phyloP scores from a whole-genome alignment of 2,329 filamentous ascomycete species.

The Thelonectria discophora region DNA sequence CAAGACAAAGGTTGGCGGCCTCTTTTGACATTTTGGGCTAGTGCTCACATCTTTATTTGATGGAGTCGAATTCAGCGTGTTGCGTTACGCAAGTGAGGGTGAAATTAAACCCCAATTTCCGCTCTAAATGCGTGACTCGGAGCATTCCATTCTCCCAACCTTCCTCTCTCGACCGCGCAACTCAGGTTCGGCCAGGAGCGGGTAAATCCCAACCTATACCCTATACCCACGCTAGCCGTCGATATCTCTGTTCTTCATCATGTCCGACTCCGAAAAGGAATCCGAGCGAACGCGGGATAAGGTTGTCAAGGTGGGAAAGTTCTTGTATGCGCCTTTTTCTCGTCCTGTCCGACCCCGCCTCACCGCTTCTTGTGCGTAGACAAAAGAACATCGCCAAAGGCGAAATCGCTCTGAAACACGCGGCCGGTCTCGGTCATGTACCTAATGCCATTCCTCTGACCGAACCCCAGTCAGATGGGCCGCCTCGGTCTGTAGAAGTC shows the following conservation, averaged over 20 bases:
- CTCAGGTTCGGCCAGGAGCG: background rate
- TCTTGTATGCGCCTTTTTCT: conserved; percentile 45
- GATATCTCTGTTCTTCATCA: background rate
- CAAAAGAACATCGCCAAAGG: conserved; percentile 48
- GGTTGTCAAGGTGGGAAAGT: conserved; percentile 45
- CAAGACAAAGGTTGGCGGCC: too few species aligned
- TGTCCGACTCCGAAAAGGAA: conserved; percentile 21
- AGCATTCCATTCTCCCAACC: background rate
- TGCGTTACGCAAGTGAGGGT: background rate
- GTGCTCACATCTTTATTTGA: background rate
- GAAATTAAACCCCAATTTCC: background rate
- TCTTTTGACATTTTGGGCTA: background rate
- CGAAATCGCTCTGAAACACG: conserved; percentile 49
- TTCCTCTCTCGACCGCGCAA: background rate
- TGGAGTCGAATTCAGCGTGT: background rate
- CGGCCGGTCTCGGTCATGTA: conserved; percentile 43
- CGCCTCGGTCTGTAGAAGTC: conserved; percentile 55
- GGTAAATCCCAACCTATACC: background rate
- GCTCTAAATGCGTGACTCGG: background rate
- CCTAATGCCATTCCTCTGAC: conserved; percentile 46
- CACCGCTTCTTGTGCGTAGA: conserved; percentile 27
- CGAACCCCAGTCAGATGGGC: conserved; percentile 43
- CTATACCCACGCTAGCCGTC: background rate
- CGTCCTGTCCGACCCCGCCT: conserved; percentile 16
- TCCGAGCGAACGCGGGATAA: conserved; percentile 45